These are phyloP conservation scores for Microbotryum lychnidis-dioicae DNA, from an alignment of 1,284 basidiomycete species.

Conservation along the genomic window DNA sequence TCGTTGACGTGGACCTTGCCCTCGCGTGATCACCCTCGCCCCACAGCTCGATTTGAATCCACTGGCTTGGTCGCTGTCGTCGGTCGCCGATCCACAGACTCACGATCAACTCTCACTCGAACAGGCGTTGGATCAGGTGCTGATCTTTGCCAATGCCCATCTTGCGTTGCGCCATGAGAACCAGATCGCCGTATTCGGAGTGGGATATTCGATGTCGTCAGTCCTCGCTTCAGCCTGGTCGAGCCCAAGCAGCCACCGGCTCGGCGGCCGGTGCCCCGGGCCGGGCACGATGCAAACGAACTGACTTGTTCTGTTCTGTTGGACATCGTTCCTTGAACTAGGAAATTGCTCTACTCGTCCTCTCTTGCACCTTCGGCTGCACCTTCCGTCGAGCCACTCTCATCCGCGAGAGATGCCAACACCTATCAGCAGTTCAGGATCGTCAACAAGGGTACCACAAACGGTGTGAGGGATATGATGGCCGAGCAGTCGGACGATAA, in stretches of 20 bases:
- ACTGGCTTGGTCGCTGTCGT: constrained; percentile 30
- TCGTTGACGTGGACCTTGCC: background rate
- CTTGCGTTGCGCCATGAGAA: constrained; percentile 86
- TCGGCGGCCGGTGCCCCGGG: background rate
- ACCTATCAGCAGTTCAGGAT: constrained; percentile 66
- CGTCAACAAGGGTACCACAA: constrained; percentile 56
- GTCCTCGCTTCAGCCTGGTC: background rate
- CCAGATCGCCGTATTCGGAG: constrained; percentile 76
- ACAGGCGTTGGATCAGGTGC: constrained; percentile 45
- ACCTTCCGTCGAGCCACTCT: background rate
- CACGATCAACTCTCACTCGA: constrained; percentile 28
- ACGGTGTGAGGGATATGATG: constrained; percentile 57
- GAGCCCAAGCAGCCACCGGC: background rate
- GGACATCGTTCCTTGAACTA: background rate
- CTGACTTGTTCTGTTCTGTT: background rate
- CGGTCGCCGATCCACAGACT: background rate
- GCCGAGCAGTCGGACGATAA: constrained; percentile 46
- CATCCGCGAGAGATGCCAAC: constrained; percentile 55
- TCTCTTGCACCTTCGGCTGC: constrained; percentile 6
- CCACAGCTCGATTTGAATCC: constrained; percentile 37
- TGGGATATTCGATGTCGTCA: constrained; percentile 1
- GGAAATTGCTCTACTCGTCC: constrained; percentile 14
- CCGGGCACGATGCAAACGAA: background rate
- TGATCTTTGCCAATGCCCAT: constrained; percentile 88
- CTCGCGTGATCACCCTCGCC: background rate